These are phyloP conservation scores for Hyaloperonospora arabidopsidis DNA, from an alignment of 352 stramenopile genomes.

Conservation along the genomic window DNA sequence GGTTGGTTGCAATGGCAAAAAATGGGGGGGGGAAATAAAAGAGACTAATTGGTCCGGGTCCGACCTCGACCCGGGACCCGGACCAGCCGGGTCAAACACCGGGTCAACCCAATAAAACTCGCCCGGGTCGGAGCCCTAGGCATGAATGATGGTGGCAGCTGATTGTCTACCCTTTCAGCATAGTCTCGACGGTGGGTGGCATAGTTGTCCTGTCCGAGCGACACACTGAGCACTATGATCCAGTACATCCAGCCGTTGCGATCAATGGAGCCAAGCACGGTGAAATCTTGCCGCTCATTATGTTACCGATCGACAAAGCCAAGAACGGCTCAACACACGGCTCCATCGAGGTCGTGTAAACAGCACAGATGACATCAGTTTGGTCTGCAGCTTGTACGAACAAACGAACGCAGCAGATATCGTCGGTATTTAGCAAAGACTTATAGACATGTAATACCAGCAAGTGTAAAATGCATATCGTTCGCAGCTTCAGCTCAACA, in stretches of 20 bases:
- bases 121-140: too few relatives aligned
- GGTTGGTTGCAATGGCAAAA: too few relatives aligned
- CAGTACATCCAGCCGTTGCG: conserved; percentile 18
- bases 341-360: conserved; percentile 30
- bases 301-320: conserved; percentile 22
- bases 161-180: conserved; percentile 65
- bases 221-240: conserved; percentile 50
- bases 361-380: neutral
- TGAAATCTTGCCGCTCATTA: conserved; percentile 42
- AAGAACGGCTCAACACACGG: conserved; percentile 32
- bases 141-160: conserved; percentile 80
- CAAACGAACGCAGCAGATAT: neutral
- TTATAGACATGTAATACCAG: conserved; percentile 11
- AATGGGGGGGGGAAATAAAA: too few relatives aligned
- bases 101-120: too few relatives aligned
- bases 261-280: conserved; percentile 34
- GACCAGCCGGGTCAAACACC: too few relatives aligned
- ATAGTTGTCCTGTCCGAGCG: conserved; percentile 82
- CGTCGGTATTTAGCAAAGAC: too few relatives aligned
- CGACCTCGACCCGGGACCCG: too few relatives aligned
- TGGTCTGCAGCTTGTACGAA: conserved; percentile 3
- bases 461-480: conserved; percentile 1
- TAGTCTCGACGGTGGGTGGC: conserved; percentile 67
- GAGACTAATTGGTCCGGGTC: too few relatives aligned
- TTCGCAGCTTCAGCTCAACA: too few relatives aligned